Evolutionary conservation across 2,329 filamentous ascomycete genomes (phyloP).

Genomic region (Plenodomus biglobosus): DNA sequence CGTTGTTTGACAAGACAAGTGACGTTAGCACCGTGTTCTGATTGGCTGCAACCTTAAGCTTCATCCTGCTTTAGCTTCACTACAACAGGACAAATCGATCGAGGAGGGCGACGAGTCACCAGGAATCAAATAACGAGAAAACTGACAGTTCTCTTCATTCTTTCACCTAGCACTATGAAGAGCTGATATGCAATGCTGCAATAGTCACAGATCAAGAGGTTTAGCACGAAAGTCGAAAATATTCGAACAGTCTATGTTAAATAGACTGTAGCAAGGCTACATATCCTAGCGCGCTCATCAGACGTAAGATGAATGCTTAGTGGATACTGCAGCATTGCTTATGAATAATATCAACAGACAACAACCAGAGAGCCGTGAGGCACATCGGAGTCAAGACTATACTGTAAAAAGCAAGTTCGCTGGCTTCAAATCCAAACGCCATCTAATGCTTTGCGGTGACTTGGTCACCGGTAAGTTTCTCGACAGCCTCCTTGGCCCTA

Average conservation of each 20-base stretch:
- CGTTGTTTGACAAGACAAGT: no score
- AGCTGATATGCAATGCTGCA: no score
- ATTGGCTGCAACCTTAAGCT: no score
- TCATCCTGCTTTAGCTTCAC: no score
- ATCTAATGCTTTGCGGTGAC: slow-evolving; percentile 67
- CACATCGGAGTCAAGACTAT: slow-evolving; percentile 5
- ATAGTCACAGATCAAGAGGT: no score
- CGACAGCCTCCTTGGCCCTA: slow-evolving; percentile 67
- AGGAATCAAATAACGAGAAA: no score
- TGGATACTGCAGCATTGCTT: not conserved
- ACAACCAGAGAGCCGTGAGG: not conserved
- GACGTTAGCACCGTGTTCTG: no score
- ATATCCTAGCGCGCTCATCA: not conserved
- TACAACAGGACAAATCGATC: no score
- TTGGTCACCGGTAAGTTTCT: slow-evolving; percentile 64
- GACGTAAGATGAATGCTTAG: not conserved
- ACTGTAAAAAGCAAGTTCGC: slow-evolving; percentile 3
- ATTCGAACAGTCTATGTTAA: not conserved
- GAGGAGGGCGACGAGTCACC: no score
- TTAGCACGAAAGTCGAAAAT: not conserved
- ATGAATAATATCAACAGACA: not conserved
- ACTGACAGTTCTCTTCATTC: no score
- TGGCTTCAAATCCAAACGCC: slow-evolving; percentile 20
- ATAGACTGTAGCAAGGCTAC: not conserved
- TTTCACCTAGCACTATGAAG: no score